Evolutionary conservation across 2,329 filamentous ascomycete species (phyloP).

Genomic region (Penicillium sp.): DNA sequence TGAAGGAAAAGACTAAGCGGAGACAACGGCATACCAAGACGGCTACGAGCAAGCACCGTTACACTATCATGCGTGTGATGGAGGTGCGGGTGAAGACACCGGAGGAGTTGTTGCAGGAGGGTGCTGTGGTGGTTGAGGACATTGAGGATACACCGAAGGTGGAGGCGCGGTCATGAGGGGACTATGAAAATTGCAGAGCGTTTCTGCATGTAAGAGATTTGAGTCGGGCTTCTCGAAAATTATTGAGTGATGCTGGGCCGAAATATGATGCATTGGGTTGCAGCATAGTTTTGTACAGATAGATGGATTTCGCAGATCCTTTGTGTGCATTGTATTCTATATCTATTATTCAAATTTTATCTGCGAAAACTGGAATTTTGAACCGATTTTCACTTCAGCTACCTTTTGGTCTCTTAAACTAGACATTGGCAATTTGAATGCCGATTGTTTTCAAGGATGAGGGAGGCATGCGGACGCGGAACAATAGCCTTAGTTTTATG

Average conservation of each 20-base stretch:
- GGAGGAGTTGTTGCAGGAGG: constrained; percentile 56
- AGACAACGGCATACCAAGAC: constrained; percentile 70
- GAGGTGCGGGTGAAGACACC: constrained; percentile 71
- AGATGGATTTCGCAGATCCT: constrained; percentile 32
- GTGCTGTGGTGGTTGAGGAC: constrained; percentile 42
- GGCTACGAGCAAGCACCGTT: constrained; percentile 87
- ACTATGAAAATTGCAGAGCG: neutral
- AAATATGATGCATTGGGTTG: constrained; percentile 26
- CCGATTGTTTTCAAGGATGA: no score
- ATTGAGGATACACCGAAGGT: constrained; percentile 24
- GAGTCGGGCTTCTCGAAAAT: neutral
- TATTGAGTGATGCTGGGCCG: constrained; percentile 1
- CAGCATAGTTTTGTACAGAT: constrained; percentile 38
- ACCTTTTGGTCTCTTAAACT: no score
- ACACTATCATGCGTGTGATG: constrained; percentile 82
- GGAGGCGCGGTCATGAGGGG: constrained; percentile 30
- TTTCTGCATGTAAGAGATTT: neutral
- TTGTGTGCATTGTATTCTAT: constrained; percentile 39
- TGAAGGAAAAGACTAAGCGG: constrained; percentile 81
- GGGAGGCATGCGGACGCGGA: neutral
- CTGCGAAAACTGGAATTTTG: constrained; percentile 5
- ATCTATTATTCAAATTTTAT: constrained; percentile 14
- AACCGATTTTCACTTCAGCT: neutral
- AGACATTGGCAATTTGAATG: no score
- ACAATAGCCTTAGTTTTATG: no score